Conservation (phyloP, 2,329 filamentous ascomycete species). For the Ophiostoma sp. region DNA sequence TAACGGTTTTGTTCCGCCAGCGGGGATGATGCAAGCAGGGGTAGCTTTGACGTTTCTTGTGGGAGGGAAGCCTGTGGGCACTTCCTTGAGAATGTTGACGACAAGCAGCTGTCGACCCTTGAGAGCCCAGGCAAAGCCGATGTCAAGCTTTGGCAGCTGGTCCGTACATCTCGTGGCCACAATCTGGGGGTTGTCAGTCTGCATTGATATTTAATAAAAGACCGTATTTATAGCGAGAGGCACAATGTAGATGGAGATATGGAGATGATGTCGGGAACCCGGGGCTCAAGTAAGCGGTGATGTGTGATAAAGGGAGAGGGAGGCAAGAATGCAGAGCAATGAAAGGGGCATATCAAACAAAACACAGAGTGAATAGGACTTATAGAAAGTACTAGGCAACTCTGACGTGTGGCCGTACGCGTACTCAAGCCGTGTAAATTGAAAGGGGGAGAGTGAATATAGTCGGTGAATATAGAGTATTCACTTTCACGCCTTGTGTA, state of each 20-base stretch:
- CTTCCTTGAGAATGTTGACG: neutral
- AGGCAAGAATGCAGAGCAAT: no score
- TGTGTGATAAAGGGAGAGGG: no score
- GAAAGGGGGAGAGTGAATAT: neutral
- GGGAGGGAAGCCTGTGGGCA: neutral
- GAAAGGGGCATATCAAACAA: no score
- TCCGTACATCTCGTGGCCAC: no score
- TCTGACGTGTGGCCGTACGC: neutral
- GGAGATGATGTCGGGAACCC: no score
- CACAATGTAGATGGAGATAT: no score
- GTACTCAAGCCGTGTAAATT: neutral
- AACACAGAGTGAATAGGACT: no score
- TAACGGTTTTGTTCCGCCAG: neutral
- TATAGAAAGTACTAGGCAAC: neutral
- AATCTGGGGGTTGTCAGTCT: no score
- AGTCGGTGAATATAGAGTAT: neutral
- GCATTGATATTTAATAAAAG: no score
- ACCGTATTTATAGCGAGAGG: no score
- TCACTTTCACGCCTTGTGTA: neutral
- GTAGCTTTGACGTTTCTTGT: conserved; percentile 4
- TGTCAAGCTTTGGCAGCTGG: neutral
- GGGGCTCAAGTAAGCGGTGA: no score
- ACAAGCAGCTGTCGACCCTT: conserved; percentile 11
- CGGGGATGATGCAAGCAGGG: conserved; percentile 21
- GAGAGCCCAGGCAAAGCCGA: conserved; percentile 15